phyloP scores from a whole-genome alignment of 202 grass and related monocot genomes.

The Bolboschoenoplectus hybrid region DNA sequence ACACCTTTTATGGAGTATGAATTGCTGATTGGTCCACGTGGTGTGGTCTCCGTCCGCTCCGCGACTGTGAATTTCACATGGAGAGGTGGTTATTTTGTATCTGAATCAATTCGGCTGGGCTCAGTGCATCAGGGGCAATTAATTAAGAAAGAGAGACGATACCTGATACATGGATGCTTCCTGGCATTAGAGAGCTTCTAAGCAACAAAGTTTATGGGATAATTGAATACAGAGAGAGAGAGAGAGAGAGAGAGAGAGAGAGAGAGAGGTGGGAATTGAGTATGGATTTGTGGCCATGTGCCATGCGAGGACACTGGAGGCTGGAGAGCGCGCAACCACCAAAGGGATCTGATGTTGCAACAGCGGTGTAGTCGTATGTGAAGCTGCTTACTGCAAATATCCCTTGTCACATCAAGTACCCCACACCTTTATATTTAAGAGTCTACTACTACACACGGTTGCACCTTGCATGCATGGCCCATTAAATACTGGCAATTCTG shows the following conservation, averaged over 20 bases:
- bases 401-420: neutral
- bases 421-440: neutral
- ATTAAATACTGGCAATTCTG: neutral
- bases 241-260: neutral
- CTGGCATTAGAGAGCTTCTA: slow-evolving; percentile 60
- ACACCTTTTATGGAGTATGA: slow-evolving; percentile 67
- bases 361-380: neutral
- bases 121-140: neutral
- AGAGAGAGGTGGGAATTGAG: slow-evolving; percentile 38
- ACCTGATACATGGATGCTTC: slow-evolving; percentile 80
- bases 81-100: slow-evolving; percentile 30
- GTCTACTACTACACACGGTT: neutral
- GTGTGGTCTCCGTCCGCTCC: slow-evolving; percentile 27
- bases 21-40: slow-evolving; percentile 31
- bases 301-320: slow-evolving; percentile 13
- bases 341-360: slow-evolving; percentile 34
- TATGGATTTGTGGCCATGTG: slow-evolving; percentile 49
- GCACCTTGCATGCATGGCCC: neutral
- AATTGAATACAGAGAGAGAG: neutral
- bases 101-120: neutral
- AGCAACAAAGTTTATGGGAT: neutral
- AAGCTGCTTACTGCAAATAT: neutral
- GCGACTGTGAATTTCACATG: slow-evolving; percentile 33
- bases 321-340: slow-evolving; percentile 19
- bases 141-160: neutral